Percentiles rank a stretch among this genome's conserved stretches.
Evolutionary conservation across 345 rosid species (phyloP).

Genomic region (Moringa oleifera): DNA sequence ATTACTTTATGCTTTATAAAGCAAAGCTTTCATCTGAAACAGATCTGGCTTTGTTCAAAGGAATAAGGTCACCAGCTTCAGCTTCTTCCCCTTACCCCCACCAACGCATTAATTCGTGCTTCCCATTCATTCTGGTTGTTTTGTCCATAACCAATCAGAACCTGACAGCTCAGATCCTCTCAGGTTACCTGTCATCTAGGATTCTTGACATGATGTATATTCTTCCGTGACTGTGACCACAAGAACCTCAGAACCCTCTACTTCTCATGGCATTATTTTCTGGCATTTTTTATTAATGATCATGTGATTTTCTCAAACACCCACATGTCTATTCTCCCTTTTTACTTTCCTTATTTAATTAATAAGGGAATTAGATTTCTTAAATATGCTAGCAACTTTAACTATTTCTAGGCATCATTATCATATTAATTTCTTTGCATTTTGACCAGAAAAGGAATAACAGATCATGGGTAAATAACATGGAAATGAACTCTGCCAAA

Average conservation of each 20-base stretch:
- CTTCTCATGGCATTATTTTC: conserved; percentile 8
- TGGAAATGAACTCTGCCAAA: too few relatives aligned
- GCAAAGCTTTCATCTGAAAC: conserved; percentile 37
- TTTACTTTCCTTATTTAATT: conserved; percentile 11
- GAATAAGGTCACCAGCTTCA: conserved; percentile 29
- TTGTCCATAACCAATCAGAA: conserved; percentile 26
- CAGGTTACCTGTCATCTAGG: conserved; percentile 21
- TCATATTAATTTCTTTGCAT: too few relatives aligned
- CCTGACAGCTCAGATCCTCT: conserved; percentile 32
- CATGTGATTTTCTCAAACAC: conserved; percentile 34
- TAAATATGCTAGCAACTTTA: too few relatives aligned
- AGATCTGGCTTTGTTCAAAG: conserved; percentile 32
- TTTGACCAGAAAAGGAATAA: too few relatives aligned
- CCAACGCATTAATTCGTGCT: conserved; percentile 41
- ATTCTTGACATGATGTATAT: conserved; percentile 20
- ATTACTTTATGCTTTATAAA: conserved; percentile 24
- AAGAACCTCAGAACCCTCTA: conserved; percentile 23
- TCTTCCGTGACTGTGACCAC: conserved; percentile 20
- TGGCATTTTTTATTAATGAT: not conserved
- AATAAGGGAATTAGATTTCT: too few relatives aligned
- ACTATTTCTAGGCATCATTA: too few relatives aligned
- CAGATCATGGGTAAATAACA: too few relatives aligned
- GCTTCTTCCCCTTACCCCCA: conserved; percentile 16
- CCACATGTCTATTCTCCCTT: conserved; percentile 23
- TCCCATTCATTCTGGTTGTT: conserved; percentile 38